These are phyloP conservation scores for Sporothrix humicola DNA, from an alignment of 2,329 filamentous ascomycete genomes.

Conservation along the genomic window DNA sequence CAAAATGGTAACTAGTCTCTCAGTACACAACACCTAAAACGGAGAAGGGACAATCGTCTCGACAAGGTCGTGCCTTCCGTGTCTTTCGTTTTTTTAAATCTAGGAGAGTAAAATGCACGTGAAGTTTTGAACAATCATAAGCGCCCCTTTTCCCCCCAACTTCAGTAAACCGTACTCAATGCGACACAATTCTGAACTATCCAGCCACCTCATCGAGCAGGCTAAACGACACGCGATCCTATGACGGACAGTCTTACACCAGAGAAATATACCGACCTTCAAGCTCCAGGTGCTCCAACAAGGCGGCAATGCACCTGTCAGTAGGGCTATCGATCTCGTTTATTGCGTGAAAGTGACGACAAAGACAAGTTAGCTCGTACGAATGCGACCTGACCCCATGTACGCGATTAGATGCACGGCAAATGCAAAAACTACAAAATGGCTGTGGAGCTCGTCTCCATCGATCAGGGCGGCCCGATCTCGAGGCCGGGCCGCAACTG, in stretches of 20 bases:
- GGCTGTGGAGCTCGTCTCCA: conserved; percentile 12
- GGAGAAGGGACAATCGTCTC: not conserved
- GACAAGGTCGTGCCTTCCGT: not conserved
- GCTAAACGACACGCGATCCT: not conserved
- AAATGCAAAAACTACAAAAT: not conserved
- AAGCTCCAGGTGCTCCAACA: not conserved
- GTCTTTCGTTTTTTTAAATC: not conserved
- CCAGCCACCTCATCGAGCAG: not conserved
- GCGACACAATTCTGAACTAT: not conserved
- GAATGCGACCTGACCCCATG: conserved; percentile 1
- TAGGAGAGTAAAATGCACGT: not conserved
- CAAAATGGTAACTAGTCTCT: no score
- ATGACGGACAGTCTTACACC: not conserved
- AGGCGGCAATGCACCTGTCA: no score
- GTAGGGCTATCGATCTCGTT: no score
- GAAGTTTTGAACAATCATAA: no score
- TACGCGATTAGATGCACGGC: not conserved
- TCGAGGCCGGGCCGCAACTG: conserved; percentile 20
- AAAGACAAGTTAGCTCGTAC: no score
- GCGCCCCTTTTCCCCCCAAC: no score
- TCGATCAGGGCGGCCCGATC: conserved; percentile 16
- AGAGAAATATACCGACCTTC: not conserved
- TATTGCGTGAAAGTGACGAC: no score
- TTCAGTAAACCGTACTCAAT: no score
- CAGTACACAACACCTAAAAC: not conserved